Conservation (phyloP, 495 filamentous ascomycete species). For the Pyrenula massariospora region DNA sequence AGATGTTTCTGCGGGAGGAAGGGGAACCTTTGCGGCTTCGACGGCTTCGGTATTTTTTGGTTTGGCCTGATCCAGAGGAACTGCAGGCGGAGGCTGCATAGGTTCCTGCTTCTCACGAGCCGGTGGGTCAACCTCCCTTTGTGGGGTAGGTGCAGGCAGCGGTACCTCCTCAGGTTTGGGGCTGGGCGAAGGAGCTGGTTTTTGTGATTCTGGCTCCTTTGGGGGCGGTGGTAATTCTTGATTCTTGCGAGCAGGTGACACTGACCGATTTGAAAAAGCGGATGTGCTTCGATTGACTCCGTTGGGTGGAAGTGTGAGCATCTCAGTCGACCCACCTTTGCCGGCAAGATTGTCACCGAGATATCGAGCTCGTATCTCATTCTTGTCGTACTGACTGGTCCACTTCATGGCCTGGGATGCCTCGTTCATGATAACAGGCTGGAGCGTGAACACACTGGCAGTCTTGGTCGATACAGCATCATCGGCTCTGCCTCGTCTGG, state of each 20-base stretch:
- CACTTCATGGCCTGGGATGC: constrained; percentile 92
- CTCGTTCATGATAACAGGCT: constrained; percentile 74
- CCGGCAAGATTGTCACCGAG: constrained; percentile 60
- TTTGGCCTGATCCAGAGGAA: constrained; percentile 13
- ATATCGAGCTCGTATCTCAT: constrained; percentile 70
- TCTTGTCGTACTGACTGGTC: constrained; percentile 69
- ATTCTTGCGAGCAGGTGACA: neutral
- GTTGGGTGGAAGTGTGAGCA: constrained; percentile 5
- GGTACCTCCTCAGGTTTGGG: neutral
- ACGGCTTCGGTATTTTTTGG: constrained; percentile 14
- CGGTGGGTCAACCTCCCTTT: constrained; percentile 2
- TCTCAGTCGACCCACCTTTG: constrained; percentile 35
- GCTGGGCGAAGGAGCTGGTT: neutral
- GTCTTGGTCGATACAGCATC: constrained; percentile 60
- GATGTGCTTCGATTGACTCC: neutral
- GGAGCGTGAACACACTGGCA: constrained; percentile 81
- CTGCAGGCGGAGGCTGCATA: constrained; percentile 20
- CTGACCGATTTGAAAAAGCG: neutral
- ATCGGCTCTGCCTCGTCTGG: constrained; percentile 12
- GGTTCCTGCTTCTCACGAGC: constrained; percentile 13
- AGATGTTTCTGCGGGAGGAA: constrained; percentile 7
- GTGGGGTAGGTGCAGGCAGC: neutral
- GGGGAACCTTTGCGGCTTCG: constrained; percentile 19
- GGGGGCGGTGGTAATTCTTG: neutral
- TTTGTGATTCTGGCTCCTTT: constrained; percentile 5